A percentile compares a stretch with the other conserved stretches of the same genome.
These are phyloP conservation scores for Paecilomyces formosus DNA, from an alignment of 2,329 filamentous ascomycete species.

Conservation along the genomic window DNA sequence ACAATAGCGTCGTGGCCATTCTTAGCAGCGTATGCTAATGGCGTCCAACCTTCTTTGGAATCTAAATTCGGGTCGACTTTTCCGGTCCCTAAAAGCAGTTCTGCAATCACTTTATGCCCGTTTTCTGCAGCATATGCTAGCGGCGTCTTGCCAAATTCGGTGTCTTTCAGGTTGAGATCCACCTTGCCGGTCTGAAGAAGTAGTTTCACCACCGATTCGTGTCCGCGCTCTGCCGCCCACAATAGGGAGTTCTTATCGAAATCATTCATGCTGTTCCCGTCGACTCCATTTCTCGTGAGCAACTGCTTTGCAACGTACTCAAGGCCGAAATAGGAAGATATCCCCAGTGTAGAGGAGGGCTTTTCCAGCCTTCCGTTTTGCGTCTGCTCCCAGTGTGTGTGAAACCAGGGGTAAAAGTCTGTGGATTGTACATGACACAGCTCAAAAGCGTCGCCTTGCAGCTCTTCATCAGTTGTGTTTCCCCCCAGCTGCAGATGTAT, in stretches of 20 bases:
- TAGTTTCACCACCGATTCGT: not conserved
- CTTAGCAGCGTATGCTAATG: not conserved
- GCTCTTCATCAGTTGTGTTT: not conserved
- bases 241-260: not conserved
- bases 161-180: not conserved
- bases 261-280: not conserved
- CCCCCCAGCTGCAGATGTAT: not conserved
- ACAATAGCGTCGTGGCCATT: not conserved
- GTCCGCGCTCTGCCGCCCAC: not conserved
- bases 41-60: not conserved
- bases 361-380: not conserved
- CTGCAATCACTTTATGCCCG: not conserved
- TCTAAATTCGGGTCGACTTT: not conserved
- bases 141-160: not conserved
- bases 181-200: not conserved
- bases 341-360: not conserved
- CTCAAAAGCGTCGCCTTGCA: not conserved
- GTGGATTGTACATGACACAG: not conserved
- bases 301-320: not conserved
- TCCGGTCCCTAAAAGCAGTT: not conserved
- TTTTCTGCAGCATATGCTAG: not conserved
- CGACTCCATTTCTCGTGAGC: not conserved
- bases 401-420: not conserved
- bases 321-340: not conserved
- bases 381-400: not conserved